A percentile compares a stretch with the other conserved stretches of the same genome.
These are phyloP conservation scores for Sphagnum fallax DNA, from an alignment of 228 moss, liverwort and hornwort species.

Conservation along the genomic window DNA sequence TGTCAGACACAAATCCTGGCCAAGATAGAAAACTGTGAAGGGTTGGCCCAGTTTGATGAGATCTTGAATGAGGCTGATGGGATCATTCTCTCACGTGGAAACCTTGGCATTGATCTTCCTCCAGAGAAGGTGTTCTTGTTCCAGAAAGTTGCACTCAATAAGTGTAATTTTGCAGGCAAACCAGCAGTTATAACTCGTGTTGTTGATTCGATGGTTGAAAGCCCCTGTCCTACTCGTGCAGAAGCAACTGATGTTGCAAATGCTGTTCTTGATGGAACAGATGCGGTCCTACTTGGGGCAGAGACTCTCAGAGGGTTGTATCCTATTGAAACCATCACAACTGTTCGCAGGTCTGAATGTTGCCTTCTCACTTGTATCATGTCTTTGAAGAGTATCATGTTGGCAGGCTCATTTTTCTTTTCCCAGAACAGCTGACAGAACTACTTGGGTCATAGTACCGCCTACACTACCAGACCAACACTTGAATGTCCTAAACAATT, in stretches of 20 bases:
- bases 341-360: conserved; percentile 32
- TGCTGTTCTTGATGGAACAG: conserved; percentile 76
- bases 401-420: too few relatives aligned
- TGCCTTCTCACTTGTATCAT: too few relatives aligned
- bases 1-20: conserved; percentile 81
- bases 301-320: conserved; percentile 72
- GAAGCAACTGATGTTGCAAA: conserved; percentile 91
- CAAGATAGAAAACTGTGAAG: conserved; percentile 88
- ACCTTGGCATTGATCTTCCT: conserved; percentile 77
- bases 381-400: too few relatives aligned
- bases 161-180: conserved; percentile 81
- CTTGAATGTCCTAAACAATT: too few relatives aligned
- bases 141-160: conserved; percentile 77
- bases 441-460: too few relatives aligned
- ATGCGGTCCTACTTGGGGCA: conserved; percentile 78
- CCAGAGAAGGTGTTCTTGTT: conserved; percentile 87
- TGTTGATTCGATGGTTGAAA: conserved; percentile 84
- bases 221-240: conserved; percentile 78
- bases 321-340: conserved; percentile 65
- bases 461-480: too few relatives aligned
- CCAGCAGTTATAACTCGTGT: conserved; percentile 77
- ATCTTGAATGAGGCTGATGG: conserved; percentile 79
- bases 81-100: conserved; percentile 77
- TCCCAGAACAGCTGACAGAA: too few relatives aligned
- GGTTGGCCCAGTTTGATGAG: conserved; percentile 70